A percentile compares a stretch with the other conserved stretches of the same genome.
Evolutionary conservation across 225 moss, liverwort and hornwort genomes (phyloP).

Genomic region (Lunularia cruciata): DNA sequence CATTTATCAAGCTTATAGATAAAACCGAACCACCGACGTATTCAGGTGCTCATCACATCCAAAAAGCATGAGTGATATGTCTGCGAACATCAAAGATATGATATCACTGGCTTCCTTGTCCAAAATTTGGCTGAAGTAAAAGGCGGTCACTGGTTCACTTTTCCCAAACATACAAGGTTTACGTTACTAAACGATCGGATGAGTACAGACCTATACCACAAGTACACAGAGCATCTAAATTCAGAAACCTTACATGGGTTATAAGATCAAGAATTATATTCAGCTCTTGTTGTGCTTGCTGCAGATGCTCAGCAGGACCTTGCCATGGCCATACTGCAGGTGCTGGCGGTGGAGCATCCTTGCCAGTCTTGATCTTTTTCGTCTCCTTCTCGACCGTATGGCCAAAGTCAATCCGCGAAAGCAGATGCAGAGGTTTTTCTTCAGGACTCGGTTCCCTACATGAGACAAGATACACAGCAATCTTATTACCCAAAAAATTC

Average conservation of each 20-base stretch:
- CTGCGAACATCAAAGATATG: too few species aligned
- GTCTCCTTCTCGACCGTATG: slow-evolving; percentile 55
- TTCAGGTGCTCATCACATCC: too few species aligned
- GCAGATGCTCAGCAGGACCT: slow-evolving; percentile 78
- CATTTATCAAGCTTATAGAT: too few species aligned
- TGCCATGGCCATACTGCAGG: slow-evolving; percentile 85
- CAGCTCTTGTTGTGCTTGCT: slow-evolving; percentile 87
- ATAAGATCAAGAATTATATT: slow-evolving; percentile 86
- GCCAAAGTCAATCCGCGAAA: slow-evolving; percentile 90
- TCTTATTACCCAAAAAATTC: too few species aligned
- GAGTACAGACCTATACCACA: too few species aligned
- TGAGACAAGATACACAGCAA: background rate
- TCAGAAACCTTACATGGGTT: slow-evolving; percentile 57
- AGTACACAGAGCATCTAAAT: too few species aligned
- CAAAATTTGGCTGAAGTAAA: too few species aligned
- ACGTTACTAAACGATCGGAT: too few species aligned
- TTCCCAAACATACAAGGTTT: too few species aligned
- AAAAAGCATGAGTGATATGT: too few species aligned
- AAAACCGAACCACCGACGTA: slow-evolving; percentile 2
- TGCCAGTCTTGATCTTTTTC: slow-evolving; percentile 79
- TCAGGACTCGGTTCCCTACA: slow-evolving; percentile 70
- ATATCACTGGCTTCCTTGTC: too few species aligned
- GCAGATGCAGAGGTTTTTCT: slow-evolving; percentile 80
- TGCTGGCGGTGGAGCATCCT: slow-evolving; percentile 55
- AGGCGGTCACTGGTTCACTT: too few species aligned